phyloP scores from a whole-genome alignment of 1,284 basidiomycete species.

The Marasmius sp. region DNA sequence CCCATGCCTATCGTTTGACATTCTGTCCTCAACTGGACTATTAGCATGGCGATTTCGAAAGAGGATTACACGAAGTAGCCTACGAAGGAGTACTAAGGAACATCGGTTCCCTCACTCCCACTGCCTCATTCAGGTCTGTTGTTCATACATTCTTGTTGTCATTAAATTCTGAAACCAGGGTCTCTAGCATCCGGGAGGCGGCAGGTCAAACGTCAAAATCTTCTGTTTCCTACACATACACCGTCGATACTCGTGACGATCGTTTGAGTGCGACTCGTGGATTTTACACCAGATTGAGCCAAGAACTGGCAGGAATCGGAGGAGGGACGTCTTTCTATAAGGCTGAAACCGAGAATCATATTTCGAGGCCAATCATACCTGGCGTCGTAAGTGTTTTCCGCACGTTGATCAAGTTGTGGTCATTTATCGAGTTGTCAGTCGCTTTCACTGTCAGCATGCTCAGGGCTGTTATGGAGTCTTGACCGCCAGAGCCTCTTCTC shows the following conservation, averaged over 20 bases:
- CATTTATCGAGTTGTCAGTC: conserved; percentile 39
- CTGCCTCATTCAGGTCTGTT: conserved; percentile 77
- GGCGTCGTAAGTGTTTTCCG: conserved; percentile 50
- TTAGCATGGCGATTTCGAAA: conserved; percentile 31
- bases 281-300: conserved; percentile 57
- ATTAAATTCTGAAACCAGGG: conserved; percentile 9
- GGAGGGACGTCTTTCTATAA: conserved; percentile 77
- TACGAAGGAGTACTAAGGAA: conserved; percentile 83
- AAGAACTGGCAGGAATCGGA: conserved; percentile 80
- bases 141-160: neutral
- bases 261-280: conserved; percentile 65
- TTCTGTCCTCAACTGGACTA: conserved; percentile 3
- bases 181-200: conserved; percentile 73
- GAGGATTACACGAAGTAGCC: conserved; percentile 72
- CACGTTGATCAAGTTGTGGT: neutral
- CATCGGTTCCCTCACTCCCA: conserved; percentile 67
- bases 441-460: conserved; percentile 60
- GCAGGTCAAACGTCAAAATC: conserved; percentile 85
- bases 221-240: conserved; percentile 77
- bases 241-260: conserved; percentile 82
- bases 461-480: conserved; percentile 64
- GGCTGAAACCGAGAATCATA: conserved; percentile 64
- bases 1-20: conserved; percentile 7
- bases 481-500: conserved; percentile 55
- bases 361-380: conserved; percentile 58